A percentile compares a stretch with the other conserved stretches of the same genome.
These are phyloP conservation scores for Globisporangium parvum DNA, from an alignment of 352 stramenopile species.

Conservation along the genomic window DNA sequence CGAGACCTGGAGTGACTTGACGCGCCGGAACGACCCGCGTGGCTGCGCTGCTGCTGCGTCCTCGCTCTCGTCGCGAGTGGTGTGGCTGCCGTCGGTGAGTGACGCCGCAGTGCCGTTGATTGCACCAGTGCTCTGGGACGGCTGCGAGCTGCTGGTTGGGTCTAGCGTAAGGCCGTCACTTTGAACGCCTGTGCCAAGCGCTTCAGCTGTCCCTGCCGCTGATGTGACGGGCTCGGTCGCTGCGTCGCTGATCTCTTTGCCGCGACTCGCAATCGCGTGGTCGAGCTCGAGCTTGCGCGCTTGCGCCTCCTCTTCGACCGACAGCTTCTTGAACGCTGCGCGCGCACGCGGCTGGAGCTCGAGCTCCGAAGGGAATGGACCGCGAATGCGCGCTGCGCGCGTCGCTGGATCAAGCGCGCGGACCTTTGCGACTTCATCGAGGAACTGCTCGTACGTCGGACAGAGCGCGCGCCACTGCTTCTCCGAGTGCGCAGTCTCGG, in stretches of 20 bases:
- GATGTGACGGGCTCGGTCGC: not conserved
- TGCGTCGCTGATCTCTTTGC: slow-evolving; percentile 34
- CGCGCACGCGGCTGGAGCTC: slow-evolving; percentile 46
- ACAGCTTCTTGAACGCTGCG: slow-evolving; percentile 74
- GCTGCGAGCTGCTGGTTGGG: not conserved
- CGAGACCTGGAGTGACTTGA: slow-evolving; percentile 59
- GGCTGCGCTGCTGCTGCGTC: slow-evolving; percentile 1
- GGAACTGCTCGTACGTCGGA: slow-evolving; percentile 58
- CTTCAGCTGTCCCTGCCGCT: slow-evolving; percentile 2
- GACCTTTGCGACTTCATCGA: slow-evolving; percentile 49
- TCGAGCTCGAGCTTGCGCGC: slow-evolving; percentile 54
- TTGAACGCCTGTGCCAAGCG: not conserved
- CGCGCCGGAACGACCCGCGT: slow-evolving; percentile 21
- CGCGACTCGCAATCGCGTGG: slow-evolving; percentile 51
- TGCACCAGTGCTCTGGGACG: not conserved
- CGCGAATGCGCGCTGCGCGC: slow-evolving; percentile 31
- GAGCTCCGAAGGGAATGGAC: slow-evolving; percentile 44
- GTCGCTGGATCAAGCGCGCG: slow-evolving; percentile 30
- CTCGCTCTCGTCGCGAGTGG: not conserved
- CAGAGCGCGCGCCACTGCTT: slow-evolving; percentile 32
- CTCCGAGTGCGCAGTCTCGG: slow-evolving; percentile 46
- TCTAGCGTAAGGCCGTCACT: not conserved
- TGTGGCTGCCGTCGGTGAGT: not conserved
- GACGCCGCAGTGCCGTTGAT: not conserved
- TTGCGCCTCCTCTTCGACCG: slow-evolving; percentile 68